phyloP scores from a whole-genome alignment of 495 filamentous ascomycete genomes.

The Haplographium delicatum region DNA sequence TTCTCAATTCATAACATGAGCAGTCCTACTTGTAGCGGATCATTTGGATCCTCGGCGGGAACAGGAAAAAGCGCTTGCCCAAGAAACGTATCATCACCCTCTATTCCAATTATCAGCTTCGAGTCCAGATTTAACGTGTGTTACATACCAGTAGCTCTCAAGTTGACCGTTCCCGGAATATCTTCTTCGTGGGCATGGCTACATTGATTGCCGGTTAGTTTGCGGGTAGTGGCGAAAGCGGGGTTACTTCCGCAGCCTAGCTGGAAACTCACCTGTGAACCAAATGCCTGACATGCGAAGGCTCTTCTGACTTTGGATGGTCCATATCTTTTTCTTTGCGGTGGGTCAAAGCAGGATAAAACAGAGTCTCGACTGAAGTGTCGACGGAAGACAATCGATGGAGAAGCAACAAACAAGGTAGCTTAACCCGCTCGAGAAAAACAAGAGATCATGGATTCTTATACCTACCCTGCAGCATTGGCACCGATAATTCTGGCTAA shows the following conservation, averaged over 20 bases:
- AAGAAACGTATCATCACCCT: constrained; percentile 57
- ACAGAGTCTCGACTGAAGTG: too few relatives aligned
- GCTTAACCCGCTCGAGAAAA: too few relatives aligned
- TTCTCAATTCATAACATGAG: not conserved
- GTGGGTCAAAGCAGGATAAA: not conserved
- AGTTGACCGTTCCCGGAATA: constrained; percentile 53
- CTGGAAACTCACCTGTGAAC: not conserved
- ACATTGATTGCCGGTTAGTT: too few relatives aligned
- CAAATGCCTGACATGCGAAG: not conserved
- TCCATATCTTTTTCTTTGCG: not conserved
- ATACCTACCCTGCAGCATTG: too few relatives aligned
- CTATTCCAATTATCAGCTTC: constrained; percentile 24
- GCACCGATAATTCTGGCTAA: too few relatives aligned
- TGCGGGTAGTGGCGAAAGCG: too few relatives aligned
- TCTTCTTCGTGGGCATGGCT: constrained; percentile 56
- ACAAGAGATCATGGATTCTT: too few relatives aligned
- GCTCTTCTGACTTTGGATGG: not conserved
- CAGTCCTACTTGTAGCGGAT: constrained; percentile 50
- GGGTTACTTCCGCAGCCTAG: not conserved
- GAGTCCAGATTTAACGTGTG: not conserved
- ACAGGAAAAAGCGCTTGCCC: constrained; percentile 60
- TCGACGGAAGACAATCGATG: too few relatives aligned
- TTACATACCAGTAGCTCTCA: constrained; percentile 37
- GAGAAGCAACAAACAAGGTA: too few relatives aligned
- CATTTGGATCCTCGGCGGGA: constrained; percentile 58